Base-by-base conservation (phyloP, 2,329 filamentous ascomycete genomes). In the Colletotrichum liaoningense region DNA sequence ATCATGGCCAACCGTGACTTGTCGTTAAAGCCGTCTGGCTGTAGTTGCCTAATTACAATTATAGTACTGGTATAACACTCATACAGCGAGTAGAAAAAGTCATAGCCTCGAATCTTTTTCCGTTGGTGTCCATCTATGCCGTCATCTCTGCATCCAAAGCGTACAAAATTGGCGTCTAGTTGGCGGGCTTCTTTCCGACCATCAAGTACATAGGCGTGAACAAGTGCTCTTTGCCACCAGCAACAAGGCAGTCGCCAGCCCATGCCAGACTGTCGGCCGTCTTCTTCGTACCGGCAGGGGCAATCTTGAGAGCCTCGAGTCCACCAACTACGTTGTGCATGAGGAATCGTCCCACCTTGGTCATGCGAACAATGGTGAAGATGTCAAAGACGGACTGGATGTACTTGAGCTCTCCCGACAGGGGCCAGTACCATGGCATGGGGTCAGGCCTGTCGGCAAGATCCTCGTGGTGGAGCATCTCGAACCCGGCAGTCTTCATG, bases 201-300 rank as follows among this genome's bases (percentile, higher is more conserved):
- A 98, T 98, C 80, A 98, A 87, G 86, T 98, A 98, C 96, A 98
- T 98, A 69, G 96, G 96, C 1, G 96, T 98, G 86, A 98, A 98
- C n/a, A 98, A 89, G 83, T 97, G 94, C 86, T 95, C 89, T 82
- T 91, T 90, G 46, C 92, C 96, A 84, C 96, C 96, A 60, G 94
- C 94, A 26, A 98, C 95, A 64, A 98, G 87, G 79, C 91, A 93
- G 83, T 98, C 95, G 12, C 91, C 95, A 38, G 94, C 95, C 72
- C 92, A 80, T 6, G 93, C 95, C 79, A 98, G 85, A 79, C 93
- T 95, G 84, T 98, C 93, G 12, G 95, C 95, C n/a, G 95, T 98
- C 91, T 97, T 98, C 86, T 95, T 94, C 60, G 95, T 97, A 62
- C 96, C 96, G 66, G 86, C 87, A 46, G 96, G 96, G 22, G 95